phyloP scores from a whole-genome alignment of 768 basidiomycete species.

The Podaxis sp. region DNA sequence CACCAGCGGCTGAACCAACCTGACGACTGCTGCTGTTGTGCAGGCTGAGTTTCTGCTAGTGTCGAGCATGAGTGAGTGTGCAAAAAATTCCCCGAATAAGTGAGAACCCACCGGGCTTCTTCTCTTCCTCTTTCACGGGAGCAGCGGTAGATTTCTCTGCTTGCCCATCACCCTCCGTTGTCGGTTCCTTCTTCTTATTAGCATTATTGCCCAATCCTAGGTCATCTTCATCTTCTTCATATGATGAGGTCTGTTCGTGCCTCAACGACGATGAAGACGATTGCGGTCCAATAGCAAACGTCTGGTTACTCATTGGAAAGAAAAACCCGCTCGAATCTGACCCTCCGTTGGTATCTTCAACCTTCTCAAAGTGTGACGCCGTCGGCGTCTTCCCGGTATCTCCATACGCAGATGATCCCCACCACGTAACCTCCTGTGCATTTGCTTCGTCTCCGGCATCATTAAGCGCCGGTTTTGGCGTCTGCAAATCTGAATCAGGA shows the following conservation, averaged over 20 bases:
- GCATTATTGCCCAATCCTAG: slow-evolving; percentile 81
- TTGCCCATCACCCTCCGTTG: slow-evolving; percentile 23
- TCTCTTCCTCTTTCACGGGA: slow-evolving; percentile 17
- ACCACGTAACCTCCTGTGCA: slow-evolving; percentile 54
- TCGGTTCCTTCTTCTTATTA: slow-evolving; percentile 35
- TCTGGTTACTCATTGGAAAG: slow-evolving; percentile 72
- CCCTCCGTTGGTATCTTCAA: slow-evolving; percentile 40
- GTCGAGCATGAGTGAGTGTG: background rate
- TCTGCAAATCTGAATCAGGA: slow-evolving; percentile 28
- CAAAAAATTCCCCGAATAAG: background rate
- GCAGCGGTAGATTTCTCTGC: slow-evolving; percentile 17
- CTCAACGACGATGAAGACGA: slow-evolving; percentile 17
- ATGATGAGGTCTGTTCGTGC: slow-evolving; percentile 15
- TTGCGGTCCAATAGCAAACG: slow-evolving; percentile 37
- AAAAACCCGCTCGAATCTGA: slow-evolving; percentile 64
- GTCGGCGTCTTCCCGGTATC: slow-evolving; percentile 57
- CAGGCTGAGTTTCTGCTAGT: slow-evolving; percentile 14
- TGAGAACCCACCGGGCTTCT: slow-evolving; percentile 26
- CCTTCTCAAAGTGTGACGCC: slow-evolving; percentile 59
- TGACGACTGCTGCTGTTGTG: slow-evolving; percentile 21
- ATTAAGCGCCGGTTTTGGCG: slow-evolving; percentile 29
- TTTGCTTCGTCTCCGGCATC: slow-evolving; percentile 31
- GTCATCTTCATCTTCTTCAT: slow-evolving; percentile 65
- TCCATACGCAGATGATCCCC: slow-evolving; percentile 41
- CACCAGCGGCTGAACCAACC: slow-evolving; percentile 85